phyloP scores from a whole-genome alignment of 768 basidiomycete species.

The Mycena venus region DNA sequence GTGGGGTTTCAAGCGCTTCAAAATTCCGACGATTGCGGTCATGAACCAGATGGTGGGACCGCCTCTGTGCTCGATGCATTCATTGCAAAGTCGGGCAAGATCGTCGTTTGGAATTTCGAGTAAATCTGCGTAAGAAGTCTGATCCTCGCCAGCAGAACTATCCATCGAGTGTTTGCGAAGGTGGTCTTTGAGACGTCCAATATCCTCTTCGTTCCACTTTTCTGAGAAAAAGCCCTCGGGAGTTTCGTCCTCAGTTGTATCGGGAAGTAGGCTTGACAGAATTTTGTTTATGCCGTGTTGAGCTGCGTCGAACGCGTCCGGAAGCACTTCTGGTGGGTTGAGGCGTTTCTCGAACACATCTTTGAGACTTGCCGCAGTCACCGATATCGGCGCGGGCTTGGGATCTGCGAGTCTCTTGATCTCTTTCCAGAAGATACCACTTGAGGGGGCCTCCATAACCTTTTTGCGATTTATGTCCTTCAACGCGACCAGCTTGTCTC shows the following conservation, averaged over 20 bases:
- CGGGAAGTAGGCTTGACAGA: background rate
- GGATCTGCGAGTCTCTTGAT: background rate
- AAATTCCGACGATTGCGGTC: background rate
- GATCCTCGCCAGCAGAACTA: background rate
- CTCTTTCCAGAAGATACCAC: conserved; percentile 12
- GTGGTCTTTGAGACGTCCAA: conserved; percentile 5
- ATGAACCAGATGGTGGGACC: background rate
- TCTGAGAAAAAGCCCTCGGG: background rate
- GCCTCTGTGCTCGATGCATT: background rate
- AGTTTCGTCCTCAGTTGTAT: background rate
- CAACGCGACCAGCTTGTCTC: background rate
- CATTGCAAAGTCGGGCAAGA: background rate
- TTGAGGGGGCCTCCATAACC: background rate
- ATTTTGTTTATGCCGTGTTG: background rate
- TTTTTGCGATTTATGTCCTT: background rate
- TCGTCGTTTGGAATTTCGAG: conserved; percentile 2
- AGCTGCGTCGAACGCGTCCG: background rate
- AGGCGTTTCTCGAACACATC: background rate
- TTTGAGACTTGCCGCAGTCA: background rate
- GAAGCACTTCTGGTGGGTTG: background rate
- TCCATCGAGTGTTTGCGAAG: background rate
- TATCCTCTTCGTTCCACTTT: background rate
- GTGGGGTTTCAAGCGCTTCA: background rate
- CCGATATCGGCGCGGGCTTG: background rate
- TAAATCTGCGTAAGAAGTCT: background rate